Evolutionary conservation across 1,139 yeast species (phyloP).

Genomic region (Groenewaldozyma sp.): DNA sequence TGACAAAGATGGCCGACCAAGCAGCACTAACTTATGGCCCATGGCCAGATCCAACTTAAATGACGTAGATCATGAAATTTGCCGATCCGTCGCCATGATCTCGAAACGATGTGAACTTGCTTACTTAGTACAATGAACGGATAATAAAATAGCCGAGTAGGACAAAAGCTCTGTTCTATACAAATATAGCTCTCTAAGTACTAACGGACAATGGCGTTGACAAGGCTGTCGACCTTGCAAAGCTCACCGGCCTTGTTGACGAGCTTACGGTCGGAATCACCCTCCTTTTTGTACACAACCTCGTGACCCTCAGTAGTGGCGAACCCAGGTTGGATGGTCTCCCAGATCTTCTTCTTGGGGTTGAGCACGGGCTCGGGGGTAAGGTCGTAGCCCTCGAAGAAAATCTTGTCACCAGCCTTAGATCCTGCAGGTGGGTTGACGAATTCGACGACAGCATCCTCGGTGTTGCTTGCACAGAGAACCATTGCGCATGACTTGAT

Average conservation of each 20-base stretch:
- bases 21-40: too few relatives aligned
- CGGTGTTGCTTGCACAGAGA: constrained; percentile 68
- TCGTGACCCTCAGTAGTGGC: constrained; percentile 67
- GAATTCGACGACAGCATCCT: constrained; percentile 56
- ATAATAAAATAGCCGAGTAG: too few relatives aligned
- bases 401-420: constrained; percentile 91
- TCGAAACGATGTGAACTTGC: too few relatives aligned
- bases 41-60: too few relatives aligned
- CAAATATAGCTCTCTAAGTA: too few relatives aligned
- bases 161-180: too few relatives aligned
- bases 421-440: constrained; percentile 94
- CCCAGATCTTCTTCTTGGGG: constrained; percentile 99
- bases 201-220: constrained; percentile 68
- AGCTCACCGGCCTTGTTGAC: constrained; percentile 69
- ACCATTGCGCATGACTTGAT: constrained; percentile 95
- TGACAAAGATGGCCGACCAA: too few relatives aligned
- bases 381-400: constrained; percentile 80
- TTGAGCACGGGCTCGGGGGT: constrained; percentile 84
- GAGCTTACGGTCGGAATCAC: constrained; percentile 66
- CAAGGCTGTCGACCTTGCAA: constrained; percentile 61
- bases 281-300: constrained; percentile 76
- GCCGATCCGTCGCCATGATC: too few relatives aligned
- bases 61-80: too few relatives aligned
- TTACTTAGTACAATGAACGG: too few relatives aligned
- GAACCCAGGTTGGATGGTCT: constrained; percentile 84